A percentile compares a stretch with the other conserved stretches of the same genome.
Conservation (phyloP, 805 yeast genomes). For the Kazachstania bromeliacearum region DNA sequence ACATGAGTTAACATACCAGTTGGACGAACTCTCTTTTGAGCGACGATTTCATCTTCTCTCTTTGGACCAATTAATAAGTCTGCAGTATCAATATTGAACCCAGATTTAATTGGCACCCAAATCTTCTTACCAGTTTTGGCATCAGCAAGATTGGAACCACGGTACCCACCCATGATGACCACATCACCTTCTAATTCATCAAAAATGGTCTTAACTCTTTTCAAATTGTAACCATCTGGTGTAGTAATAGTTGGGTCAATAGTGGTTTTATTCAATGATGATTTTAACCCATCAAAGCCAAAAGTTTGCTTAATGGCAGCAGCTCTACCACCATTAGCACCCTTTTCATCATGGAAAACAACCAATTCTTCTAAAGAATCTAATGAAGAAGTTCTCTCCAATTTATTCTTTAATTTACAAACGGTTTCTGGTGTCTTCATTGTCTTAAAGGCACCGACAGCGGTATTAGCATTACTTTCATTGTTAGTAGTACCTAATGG, state of each 20-base stretch:
- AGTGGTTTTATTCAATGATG: slow-evolving; percentile 16
- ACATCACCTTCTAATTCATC: slow-evolving; percentile 67
- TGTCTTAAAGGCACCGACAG: slow-evolving; percentile 11
- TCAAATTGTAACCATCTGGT: slow-evolving; percentile 18
- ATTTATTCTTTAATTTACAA: slow-evolving; percentile 22
- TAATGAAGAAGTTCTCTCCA: slow-evolving; percentile 46
- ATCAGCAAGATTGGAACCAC: slow-evolving; percentile 74
- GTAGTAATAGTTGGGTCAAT: slow-evolving; percentile 16
- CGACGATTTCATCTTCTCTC: slow-evolving; percentile 56
- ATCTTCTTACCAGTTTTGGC: slow-evolving; percentile 51
- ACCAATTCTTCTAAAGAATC: slow-evolving; percentile 56
- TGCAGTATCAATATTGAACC: slow-evolving; percentile 61
- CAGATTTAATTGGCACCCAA: slow-evolving; percentile 87
- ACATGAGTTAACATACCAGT: slow-evolving; percentile 72
- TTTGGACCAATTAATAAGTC: slow-evolving; percentile 65
- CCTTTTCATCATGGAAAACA: slow-evolving; percentile 43
- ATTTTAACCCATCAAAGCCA: slow-evolving; percentile 34
- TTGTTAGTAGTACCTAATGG: slow-evolving; percentile 30
- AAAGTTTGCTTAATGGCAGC: slow-evolving; percentile 62
- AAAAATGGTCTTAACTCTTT: slow-evolving; percentile 37
- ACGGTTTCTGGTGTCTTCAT: slow-evolving; percentile 4
- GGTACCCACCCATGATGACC: slow-evolving; percentile 75
- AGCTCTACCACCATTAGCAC: slow-evolving; percentile 56
- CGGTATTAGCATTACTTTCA: background rate
- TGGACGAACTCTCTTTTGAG: slow-evolving; percentile 47